A percentile compares a stretch with the other conserved stretches of the same genome.
Conservation (phyloP, 108 stramenopile genomes). For the Cafeteria roenbergensis region DNA sequence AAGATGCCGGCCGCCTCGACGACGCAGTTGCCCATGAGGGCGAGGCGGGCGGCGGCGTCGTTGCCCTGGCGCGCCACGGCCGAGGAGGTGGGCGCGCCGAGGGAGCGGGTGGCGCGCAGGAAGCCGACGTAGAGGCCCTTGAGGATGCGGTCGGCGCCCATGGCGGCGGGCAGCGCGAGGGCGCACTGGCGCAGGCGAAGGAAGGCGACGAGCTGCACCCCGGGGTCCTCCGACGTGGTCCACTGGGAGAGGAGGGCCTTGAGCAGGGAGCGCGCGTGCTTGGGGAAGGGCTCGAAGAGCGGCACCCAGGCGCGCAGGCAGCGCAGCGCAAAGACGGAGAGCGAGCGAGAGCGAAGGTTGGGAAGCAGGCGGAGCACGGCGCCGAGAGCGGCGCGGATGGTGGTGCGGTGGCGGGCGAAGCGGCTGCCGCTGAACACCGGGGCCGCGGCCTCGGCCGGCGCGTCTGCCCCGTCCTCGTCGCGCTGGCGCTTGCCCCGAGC, state of each 20-base stretch:
- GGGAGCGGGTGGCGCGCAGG: too few relatives aligned
- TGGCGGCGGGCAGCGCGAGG: neutral
- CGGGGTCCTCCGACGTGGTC: neutral
- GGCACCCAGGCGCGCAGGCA: neutral
- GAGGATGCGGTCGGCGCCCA: neutral
- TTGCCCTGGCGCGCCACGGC: too few relatives aligned
- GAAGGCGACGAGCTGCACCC: neutral
- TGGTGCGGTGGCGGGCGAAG: neutral
- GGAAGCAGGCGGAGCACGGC: neutral
- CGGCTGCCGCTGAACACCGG: too few relatives aligned
- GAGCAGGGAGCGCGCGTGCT: neutral
- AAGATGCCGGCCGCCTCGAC: slow-evolving; percentile 84
- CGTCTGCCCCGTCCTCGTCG: too few relatives aligned
- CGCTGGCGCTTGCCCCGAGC: neutral
- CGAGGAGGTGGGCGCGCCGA: too few relatives aligned
- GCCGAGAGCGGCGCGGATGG: neutral
- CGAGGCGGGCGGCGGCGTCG: too few relatives aligned
- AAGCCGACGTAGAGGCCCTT: too few relatives aligned
- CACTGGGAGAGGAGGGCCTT: neutral
- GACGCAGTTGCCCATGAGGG: slow-evolving; percentile 82
- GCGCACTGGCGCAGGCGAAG: slow-evolving; percentile 8
- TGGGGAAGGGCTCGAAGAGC: slow-evolving; percentile 5
- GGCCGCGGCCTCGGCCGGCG: too few relatives aligned
- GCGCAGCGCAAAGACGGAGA: neutral
- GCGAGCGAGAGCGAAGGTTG: neutral